Evolutionary conservation across 2,329 filamentous ascomycete species (phyloP).

Genomic region (Fusarium concolor): DNA sequence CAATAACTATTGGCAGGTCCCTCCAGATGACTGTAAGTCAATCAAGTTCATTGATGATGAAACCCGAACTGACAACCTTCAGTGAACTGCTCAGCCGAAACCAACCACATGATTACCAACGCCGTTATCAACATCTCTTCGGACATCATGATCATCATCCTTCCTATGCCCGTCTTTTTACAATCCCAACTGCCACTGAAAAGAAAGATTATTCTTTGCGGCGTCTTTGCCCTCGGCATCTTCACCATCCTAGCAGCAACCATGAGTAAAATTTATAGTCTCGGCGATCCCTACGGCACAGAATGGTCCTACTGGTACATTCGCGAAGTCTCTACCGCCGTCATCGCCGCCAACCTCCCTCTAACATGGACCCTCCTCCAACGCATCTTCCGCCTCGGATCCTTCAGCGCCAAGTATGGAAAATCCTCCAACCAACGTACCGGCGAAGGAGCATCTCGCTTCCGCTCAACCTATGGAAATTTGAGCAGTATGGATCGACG

Average conservation of each 20-base stretch:
- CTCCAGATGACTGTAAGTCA: conserved; percentile 56
- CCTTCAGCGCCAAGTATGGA: conserved; percentile 44
- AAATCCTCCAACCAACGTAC: conserved; percentile 44
- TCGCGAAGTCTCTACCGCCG: conserved; percentile 59
- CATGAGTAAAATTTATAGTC: conserved; percentile 57
- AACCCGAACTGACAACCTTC: accelerated
- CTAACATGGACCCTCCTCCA: conserved; percentile 58
- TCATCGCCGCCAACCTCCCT: conserved; percentile 58
- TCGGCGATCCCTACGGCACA: conserved; percentile 53
- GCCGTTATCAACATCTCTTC: conserved; percentile 68
- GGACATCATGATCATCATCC: conserved; percentile 67
- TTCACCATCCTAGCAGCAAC: conserved; percentile 53
- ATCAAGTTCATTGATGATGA: accelerated
- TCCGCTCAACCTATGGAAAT: conserved; percentile 42
- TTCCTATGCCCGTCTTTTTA: conserved; percentile 65
- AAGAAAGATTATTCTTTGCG: conserved; percentile 63
- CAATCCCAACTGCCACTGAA: conserved; percentile 60
- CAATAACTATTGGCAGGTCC: conserved; percentile 60
- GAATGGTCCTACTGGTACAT: conserved; percentile 60
- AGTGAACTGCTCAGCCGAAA: conserved; percentile 62
- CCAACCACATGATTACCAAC: conserved; percentile 68
- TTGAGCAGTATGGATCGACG: conserved; percentile 38
- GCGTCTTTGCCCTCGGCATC: conserved; percentile 57
- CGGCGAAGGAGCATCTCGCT: conserved; percentile 37
- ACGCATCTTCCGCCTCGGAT: conserved; percentile 50